A percentile compares a stretch with the other conserved stretches of the same genome.
These are phyloP conservation scores for Plasmodium falciparum DNA, from an alignment of 169 alveolate genomes.

Conservation along the genomic window DNA sequence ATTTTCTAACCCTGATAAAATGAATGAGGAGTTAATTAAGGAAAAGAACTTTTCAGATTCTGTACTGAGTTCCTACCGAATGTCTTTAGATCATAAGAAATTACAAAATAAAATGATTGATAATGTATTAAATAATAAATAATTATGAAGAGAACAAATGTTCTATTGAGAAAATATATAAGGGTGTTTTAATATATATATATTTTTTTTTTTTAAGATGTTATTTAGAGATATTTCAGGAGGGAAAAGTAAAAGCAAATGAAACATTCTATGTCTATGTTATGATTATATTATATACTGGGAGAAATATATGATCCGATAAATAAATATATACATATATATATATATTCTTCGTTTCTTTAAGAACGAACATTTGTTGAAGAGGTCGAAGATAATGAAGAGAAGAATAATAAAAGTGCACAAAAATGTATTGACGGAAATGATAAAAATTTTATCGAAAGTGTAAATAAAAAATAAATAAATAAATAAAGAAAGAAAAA, in stretches of 20 bases:
- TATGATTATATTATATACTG: too few relatives aligned
- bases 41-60: conserved; percentile 57
- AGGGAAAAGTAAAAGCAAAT: conserved; percentile 13
- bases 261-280: background rate
- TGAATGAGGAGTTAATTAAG: conserved; percentile 42
- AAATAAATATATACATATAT: too few relatives aligned
- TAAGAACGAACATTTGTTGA: background rate
- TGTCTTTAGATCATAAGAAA: conserved; percentile 27
- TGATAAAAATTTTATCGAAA: conserved; percentile 1
- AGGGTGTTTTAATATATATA: background rate
- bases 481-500: background rate
- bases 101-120: conserved; percentile 29
- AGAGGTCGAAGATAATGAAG: background rate
- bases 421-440: background rate
- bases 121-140: conserved; percentile 10
- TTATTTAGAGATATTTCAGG: conserved; percentile 21
- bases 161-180: background rate
- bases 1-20: conserved; percentile 61
- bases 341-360: too few relatives aligned
- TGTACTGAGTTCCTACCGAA: conserved; percentile 42
- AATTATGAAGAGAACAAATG: background rate
- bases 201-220: conserved; percentile 18
- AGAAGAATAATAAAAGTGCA: conserved; percentile 3
- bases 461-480: conserved; percentile 18
- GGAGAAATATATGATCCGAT: too few relatives aligned